Evolutionary conservation across 163 green algal genomes (phyloP), one percentile per base, ranked within the genome.

Genomic region (Volvox carteri): DNA sequence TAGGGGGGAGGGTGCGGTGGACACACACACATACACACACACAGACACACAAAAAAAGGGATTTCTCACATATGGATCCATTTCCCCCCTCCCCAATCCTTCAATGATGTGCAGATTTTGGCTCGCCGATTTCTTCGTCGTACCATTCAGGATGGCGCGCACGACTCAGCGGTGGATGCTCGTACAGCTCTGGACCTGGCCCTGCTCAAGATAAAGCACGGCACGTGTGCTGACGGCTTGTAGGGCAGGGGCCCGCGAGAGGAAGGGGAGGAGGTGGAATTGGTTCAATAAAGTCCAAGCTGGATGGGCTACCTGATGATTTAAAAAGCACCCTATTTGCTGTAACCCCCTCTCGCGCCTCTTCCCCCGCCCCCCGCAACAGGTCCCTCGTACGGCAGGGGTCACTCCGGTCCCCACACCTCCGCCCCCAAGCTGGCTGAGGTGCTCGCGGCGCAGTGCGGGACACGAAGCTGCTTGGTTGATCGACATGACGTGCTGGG

Each of bases 111-210:
- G n/a, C 91, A 94, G 30, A 58, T 96, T 44, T 90, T 99, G 76
- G 86, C 95, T 12, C 89, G 91, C 4, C 89, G 90, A 6, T 95
- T 94, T 87, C 94, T 99, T 52, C 90, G 94, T 70, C 93, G 95
- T 44, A 90, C 52, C 75, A 99, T 99, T 42, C 97, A 99, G 80
- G 84, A 91, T 0, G 96, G 96, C 12, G 88, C 90, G 5, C 97
- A 99, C 91, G 95, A 99, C 93, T 96, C 93, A 25, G 86, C 95
- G 0, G 92, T 96, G 46, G 97, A 99, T 77, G 97, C 97, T 0
- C 77, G 90, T 0, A 95, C 96, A 0, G 96, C 97, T 0, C 92
- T 99, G 95, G 96, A 99, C 78, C 93, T 99, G 80, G 93, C 90
- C 0, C 88, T 94, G 52, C 95, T 99, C 41, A 99, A 99, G 91